Evolutionary conservation across 192 early-diverging fungal species (phyloP).

Genomic region (Coemansia sp.): DNA sequence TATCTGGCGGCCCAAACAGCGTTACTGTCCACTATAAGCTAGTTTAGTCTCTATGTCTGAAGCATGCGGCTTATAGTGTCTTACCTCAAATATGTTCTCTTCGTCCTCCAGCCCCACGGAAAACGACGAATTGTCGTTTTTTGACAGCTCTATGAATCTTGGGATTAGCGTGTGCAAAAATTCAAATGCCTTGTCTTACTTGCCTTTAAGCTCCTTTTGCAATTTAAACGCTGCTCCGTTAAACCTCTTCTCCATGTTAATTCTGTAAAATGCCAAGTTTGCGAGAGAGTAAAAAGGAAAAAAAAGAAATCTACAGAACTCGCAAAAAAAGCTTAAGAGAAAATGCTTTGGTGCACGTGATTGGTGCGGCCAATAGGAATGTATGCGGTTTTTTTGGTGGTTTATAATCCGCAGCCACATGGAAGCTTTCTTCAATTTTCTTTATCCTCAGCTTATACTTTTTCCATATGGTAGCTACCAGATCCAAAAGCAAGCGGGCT

Average conservation of each 20-base stretch:
- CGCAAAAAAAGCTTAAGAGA: not conserved
- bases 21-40: slow-evolving; percentile 81
- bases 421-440: not conserved
- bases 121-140: slow-evolving; percentile 74
- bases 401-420: not conserved
- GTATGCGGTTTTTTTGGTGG: not conserved
- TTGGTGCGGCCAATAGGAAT: not conserved
- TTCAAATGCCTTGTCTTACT: too few relatives aligned
- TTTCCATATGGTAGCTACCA: slow-evolving; percentile 8
- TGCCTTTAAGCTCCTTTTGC: slow-evolving; percentile 36
- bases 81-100: slow-evolving; percentile 82
- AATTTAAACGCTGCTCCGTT: slow-evolving; percentile 29
- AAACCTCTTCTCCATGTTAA: slow-evolving; percentile 14
- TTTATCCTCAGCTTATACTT: not conserved
- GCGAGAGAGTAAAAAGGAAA: not conserved
- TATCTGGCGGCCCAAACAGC: slow-evolving; percentile 85
- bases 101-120: slow-evolving; percentile 89
- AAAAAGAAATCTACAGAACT: slow-evolving; percentile 1
- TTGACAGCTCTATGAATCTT: slow-evolving; percentile 63
- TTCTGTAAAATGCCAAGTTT: not conserved
- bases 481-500: not conserved
- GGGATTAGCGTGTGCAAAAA: too few relatives aligned
- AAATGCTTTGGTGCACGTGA: slow-evolving; percentile 9
- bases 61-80: not conserved
- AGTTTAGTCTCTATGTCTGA: not conserved